These are phyloP conservation scores for Fusarium piperis DNA, from an alignment of 2,329 filamentous ascomycete genomes.

Conservation along the genomic window DNA sequence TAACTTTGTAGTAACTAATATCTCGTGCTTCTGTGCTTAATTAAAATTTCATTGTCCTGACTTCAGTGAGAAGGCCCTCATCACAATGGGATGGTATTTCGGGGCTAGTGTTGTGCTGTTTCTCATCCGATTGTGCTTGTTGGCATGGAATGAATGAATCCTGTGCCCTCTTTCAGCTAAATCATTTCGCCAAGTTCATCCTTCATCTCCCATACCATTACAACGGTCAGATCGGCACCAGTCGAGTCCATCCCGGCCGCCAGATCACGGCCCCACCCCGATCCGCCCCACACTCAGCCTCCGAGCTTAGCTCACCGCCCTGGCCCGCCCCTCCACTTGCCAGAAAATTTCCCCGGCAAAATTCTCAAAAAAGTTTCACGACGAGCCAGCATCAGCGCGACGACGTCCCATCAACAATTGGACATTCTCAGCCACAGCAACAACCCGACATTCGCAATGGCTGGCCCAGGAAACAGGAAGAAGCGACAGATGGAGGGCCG, in stretches of 20 bases:
- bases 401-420: constrained; percentile 18
- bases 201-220: not conserved
- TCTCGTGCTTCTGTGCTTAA: not conserved
- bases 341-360: constrained; percentile 42
- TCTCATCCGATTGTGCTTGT: not conserved
- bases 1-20: constrained; percentile 10
- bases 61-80: not conserved
- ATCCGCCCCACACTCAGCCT: constrained; percentile 13
- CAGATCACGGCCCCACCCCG: constrained; percentile 4
- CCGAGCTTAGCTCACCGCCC: constrained; percentile 39
- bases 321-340: constrained; percentile 36
- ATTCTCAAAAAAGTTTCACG: constrained; percentile 42
- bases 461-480: constrained; percentile 48
- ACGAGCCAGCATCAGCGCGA: constrained; percentile 26
- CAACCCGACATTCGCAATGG: constrained; percentile 43
- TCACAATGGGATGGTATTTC: not conserved
- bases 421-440: constrained; percentile 8
- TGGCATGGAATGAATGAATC: not conserved
- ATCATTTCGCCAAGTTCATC: not conserved
- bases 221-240: not conserved
- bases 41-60: not conserved
- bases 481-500: constrained; percentile 47
- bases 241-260: not conserved
- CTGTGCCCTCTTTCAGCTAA: not conserved
- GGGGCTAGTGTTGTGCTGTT: not conserved